Evolutionary conservation across 352 stramenopile species (phyloP).

Genomic region (Phytopythium delawarense): DNA sequence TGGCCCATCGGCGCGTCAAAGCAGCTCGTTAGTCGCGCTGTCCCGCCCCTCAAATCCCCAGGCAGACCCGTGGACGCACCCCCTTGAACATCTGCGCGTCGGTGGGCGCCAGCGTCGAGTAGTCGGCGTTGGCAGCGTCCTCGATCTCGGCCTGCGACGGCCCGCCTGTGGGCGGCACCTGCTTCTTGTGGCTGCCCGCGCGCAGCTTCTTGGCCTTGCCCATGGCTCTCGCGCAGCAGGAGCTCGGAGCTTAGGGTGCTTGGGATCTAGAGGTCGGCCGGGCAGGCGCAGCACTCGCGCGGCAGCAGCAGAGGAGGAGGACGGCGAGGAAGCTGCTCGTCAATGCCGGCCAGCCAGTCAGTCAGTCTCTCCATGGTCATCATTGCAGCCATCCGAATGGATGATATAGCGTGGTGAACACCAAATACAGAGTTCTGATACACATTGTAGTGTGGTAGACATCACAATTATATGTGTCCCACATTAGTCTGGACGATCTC

Average conservation of each 20-base stretch:
- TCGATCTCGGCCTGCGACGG: constrained; percentile 57
- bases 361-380: too few relatives aligned
- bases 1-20: constrained; percentile 7
- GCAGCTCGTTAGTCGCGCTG: not conserved
- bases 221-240: constrained; percentile 26
- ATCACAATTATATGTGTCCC: not conserved
- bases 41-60: not conserved
- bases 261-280: too few relatives aligned
- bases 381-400: too few relatives aligned
- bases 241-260: not conserved
- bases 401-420: not conserved
- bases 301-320: too few relatives aligned
- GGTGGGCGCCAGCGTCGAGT: constrained; percentile 40
- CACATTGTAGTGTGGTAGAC: too few relatives aligned
- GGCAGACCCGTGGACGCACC: constrained; percentile 16
- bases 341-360: too few relatives aligned
- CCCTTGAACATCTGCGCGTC: constrained; percentile 71
- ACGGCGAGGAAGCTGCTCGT: too few relatives aligned
- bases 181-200: constrained; percentile 83
- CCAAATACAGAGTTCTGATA: not conserved
- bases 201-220: constrained; percentile 86
- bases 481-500: not conserved
- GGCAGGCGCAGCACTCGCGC: too few relatives aligned
- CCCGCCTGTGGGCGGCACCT: constrained; percentile 51
- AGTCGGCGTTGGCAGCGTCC: constrained; percentile 34